Percentiles rank a stretch among this genome's conserved stretches.
These are phyloP conservation scores for Penicillium sp. DNA, from an alignment of 2,329 filamentous ascomycete genomes.

Conservation along the genomic window DNA sequence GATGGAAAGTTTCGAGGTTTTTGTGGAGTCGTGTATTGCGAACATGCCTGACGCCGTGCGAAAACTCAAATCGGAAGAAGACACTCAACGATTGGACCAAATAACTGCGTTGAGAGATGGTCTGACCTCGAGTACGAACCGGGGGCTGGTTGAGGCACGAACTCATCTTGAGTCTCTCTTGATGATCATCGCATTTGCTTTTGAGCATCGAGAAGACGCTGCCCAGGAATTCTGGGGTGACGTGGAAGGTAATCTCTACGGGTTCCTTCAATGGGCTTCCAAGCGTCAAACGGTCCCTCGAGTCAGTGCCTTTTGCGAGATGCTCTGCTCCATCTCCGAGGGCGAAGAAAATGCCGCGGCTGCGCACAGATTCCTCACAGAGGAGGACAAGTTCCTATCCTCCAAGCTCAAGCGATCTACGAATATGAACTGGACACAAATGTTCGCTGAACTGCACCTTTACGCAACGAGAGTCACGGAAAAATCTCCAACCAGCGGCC, in stretches of 20 bases:
- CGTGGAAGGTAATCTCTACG: conserved; percentile 87
- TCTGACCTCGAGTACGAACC: conserved; percentile 43
- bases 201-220: conserved; percentile 80
- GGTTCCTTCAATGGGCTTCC: conserved; percentile 97
- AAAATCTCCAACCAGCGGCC: conserved; percentile 54
- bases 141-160: conserved; percentile 44
- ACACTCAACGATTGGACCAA: conserved; percentile 66
- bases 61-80: conserved; percentile 82
- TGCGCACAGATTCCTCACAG: conserved; percentile 85
- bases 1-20: conserved; percentile 80
- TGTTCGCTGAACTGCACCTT: conserved; percentile 84
- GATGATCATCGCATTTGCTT: conserved; percentile 87
- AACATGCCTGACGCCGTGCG: conserved; percentile 93
- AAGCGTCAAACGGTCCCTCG: conserved; percentile 92
- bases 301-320: conserved; percentile 94
- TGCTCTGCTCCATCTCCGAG: conserved; percentile 84
- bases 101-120: conserved; percentile 50
- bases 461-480: conserved; percentile 80
- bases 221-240: conserved; percentile 90
- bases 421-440: conserved; percentile 89
- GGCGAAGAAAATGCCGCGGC: conserved; percentile 79
- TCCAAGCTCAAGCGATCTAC: conserved; percentile 79
- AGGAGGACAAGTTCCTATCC: conserved; percentile 74
- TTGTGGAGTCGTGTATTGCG: conserved; percentile 89
- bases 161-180: conserved; percentile 84